Evolutionary conservation across 306 rosid species (phyloP).

Genomic region (Crotalaria pallida): DNA sequence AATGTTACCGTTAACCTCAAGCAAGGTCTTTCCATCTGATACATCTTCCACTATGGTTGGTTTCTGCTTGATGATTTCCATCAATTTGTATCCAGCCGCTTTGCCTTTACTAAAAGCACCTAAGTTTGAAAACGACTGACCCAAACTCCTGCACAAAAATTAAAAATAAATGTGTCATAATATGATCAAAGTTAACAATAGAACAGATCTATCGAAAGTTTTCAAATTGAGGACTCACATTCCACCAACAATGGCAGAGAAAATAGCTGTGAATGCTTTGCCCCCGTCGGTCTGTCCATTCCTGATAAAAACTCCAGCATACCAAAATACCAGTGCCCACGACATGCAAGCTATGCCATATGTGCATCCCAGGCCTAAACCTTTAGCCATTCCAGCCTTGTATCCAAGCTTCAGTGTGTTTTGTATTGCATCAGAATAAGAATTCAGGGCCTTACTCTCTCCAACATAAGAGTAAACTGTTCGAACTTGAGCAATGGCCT

Average conservation of each 20-base stretch:
- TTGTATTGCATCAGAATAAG: conserved; percentile 94
- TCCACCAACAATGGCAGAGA: conserved; percentile 99
- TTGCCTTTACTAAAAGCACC: conserved; percentile 99
- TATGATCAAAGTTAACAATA: conserved; percentile 2
- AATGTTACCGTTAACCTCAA: conserved; percentile 71
- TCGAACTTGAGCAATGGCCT: conserved; percentile 95
- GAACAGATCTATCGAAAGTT: background rate
- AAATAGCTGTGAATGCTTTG: conserved; percentile 95
- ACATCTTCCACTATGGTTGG: conserved; percentile 77
- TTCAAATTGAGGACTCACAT: conserved; percentile 53
- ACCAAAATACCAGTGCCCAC: conserved; percentile 98
- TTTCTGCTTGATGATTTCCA: conserved; percentile 87
- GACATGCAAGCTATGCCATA: conserved; percentile 99
- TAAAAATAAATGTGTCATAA: conserved; percentile 7
- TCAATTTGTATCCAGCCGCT: conserved; percentile 87
- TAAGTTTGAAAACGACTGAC: conserved; percentile 94
- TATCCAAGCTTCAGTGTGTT: conserved; percentile 91
- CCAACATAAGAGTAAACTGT: conserved; percentile 96
- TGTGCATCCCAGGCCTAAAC: conserved; percentile 96
- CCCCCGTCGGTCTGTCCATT: conserved; percentile 97
- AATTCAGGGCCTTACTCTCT: conserved; percentile 90
- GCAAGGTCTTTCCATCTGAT: conserved; percentile 63
- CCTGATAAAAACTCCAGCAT: conserved; percentile 92
- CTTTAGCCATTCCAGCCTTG: conserved; percentile 99
- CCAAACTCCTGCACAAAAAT: conserved; percentile 87